Evolutionary conservation across 2,329 filamentous ascomycete genomes (phyloP).

Genomic region (Xylariaceae sp.): DNA sequence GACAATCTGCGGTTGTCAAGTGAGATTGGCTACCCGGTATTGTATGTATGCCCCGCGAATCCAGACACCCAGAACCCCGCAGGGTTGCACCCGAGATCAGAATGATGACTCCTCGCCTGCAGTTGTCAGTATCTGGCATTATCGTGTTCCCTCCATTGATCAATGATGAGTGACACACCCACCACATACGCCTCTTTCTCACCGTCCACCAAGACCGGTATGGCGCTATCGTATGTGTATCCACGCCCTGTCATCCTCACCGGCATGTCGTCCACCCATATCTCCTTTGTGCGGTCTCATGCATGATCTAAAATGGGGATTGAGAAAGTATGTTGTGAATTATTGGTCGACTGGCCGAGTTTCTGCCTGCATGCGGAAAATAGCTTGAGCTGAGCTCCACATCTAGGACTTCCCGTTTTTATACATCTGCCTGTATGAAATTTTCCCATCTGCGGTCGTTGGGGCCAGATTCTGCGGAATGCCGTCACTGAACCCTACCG

Average conservation of each 20-base stretch:
- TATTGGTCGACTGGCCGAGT: too few species aligned
- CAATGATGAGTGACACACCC: background rate
- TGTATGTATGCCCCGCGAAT: too few species aligned
- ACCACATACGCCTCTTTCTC: background rate
- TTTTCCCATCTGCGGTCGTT: constrained; percentile 3
- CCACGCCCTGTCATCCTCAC: constrained; percentile 25
- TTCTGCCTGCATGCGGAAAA: constrained; percentile 8
- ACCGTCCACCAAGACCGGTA: too few species aligned
- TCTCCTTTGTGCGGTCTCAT: too few species aligned
- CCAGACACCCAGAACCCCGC: too few species aligned
- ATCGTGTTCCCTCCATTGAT: too few species aligned
- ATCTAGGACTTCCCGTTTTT: constrained; percentile 24
- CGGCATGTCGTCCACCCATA: background rate
- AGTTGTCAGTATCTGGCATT: background rate
- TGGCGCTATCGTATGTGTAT: constrained; percentile 1
- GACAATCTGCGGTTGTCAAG: background rate
- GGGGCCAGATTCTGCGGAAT: constrained; percentile 3
- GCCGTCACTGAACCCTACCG: constrained; percentile 4
- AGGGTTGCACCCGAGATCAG: constrained; percentile 7
- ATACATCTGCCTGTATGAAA: constrained; percentile 6
- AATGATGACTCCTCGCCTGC: constrained; percentile 20
- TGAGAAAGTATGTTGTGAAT: too few species aligned
- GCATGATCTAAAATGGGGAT: constrained; percentile 9
- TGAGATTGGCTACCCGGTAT: constrained; percentile 2
- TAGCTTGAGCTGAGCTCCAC: constrained; percentile 1